Evolutionary conservation across 345 rosid species (phyloP), one percentile per base, ranked within the genome.

Genomic region (Microthlaspi erraticum): DNA sequence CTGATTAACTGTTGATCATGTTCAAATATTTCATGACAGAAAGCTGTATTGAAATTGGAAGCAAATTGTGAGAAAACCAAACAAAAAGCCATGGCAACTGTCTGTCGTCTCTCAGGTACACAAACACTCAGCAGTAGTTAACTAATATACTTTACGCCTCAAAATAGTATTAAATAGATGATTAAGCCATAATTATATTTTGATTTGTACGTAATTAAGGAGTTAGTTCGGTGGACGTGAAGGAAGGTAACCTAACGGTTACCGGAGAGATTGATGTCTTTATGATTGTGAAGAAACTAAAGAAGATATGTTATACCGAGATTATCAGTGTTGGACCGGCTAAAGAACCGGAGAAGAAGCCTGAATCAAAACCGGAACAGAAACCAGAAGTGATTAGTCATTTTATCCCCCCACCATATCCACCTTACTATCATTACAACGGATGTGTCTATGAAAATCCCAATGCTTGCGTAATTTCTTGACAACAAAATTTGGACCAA

Each of bases 251-350:
- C 65, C 23, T 89, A 77, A 87, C 90, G 5, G 82, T 85, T 56
- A 71, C 60, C 0, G 92, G 96, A 49, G 81, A 79, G 44, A 38
- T 83, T 9, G 96, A 89, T 78, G 70, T 88, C 1, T 86, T 80
- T 1, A 0, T 1, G 5, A 55, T 83, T 10, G 86, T 75, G 56
- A 54, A 76, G 64, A 87, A 85, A 74, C 20, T 89, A 68, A 83
- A 83, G 73, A 89, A 85, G 70, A 13, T 81, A 0, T 87, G 89
- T 41, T 45, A 49, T 73, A 77, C 92, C 6, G 79, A 81, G 0
- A 82, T 87, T 20, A n/a, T 89, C 2, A 65, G 85, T 1, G 87
- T 89, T 4, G 92, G 90, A 58, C 88, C 92, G 18, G 87, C 80
- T 37, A 87, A 87, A 65, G 86, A 89, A 68, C 81, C 82, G 0